phyloP scores from a whole-genome alignment of 2,329 filamentous ascomycete genomes.

The Albifimbria verrucaria region DNA sequence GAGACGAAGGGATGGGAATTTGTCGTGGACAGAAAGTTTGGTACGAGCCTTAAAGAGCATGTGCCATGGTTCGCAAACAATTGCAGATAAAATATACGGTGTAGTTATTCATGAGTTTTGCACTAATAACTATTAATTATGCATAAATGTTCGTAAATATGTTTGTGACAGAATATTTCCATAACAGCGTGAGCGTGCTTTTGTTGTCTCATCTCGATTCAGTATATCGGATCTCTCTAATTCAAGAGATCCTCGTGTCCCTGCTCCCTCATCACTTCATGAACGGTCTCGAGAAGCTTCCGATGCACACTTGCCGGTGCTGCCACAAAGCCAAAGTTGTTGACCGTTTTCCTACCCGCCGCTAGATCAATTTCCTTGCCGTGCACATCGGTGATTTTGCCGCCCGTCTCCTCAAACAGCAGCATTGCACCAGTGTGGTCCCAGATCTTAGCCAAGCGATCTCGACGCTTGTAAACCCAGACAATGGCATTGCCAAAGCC shows the following conservation, averaged over 20 bases:
- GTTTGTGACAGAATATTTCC: too few species aligned
- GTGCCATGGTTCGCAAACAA: too few species aligned
- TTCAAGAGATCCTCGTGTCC: conserved; percentile 19
- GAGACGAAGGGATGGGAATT: too few species aligned
- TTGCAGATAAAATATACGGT: too few species aligned
- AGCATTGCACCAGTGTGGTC: conserved; percentile 60
- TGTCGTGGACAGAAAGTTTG: too few species aligned
- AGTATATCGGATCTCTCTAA: too few species aligned
- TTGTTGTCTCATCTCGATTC: too few species aligned
- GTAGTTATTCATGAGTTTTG: too few species aligned
- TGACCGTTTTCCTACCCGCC: conserved; percentile 43
- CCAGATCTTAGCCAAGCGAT: conserved; percentile 53
- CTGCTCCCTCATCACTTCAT: conserved; percentile 61
- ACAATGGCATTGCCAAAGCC: conserved; percentile 52
- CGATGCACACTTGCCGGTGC: conserved; percentile 43
- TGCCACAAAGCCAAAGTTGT: conserved; percentile 55
- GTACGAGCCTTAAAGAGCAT: too few species aligned
- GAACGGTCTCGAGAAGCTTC: conserved; percentile 61
- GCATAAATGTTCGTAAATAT: too few species aligned
- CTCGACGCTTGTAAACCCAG: conserved; percentile 51
- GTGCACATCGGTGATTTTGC: conserved; percentile 51
- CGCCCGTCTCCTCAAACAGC: conserved; percentile 54
- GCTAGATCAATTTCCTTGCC: conserved; percentile 48
- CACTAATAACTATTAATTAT: too few species aligned
- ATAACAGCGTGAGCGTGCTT: too few species aligned